Evolutionary conservation across 352 stramenopile species (phyloP), one percentile per base, ranked within the genome.

Genomic region (Phytophthora fragariae): DNA sequence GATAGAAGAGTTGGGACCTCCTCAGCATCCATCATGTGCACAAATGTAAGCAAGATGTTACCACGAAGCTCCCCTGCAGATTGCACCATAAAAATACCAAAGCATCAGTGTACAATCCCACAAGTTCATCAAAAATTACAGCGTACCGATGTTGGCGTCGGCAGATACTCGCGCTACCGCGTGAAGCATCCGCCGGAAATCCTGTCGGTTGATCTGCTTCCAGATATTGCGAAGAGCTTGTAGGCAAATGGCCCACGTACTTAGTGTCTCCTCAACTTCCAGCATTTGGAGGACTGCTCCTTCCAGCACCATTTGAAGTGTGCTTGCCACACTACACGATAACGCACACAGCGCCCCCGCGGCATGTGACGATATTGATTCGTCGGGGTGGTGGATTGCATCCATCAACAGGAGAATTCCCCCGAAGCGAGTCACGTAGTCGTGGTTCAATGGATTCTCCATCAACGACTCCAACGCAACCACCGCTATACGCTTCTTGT

Each of bases 241-340:
- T 19, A 96, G 73, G 52, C 89, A 96, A 69, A 94, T 91, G 0
- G 79, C 85, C 90, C 89, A 96, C 3, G 90, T 92, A 41, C 77
- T 83, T 1, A 89, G 77, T 8, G 75, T 85, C 68, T 96, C 90
- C 52, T 95, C 88, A 1, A 96, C 88, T 59, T 97, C 89, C 17
- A 97, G 76, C 88, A 97, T 95, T 68, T 97, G 89, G 46, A 96
- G 69, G 24, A 97, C 90, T n/a, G 88, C 89, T 60, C 90, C 90
- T 75, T 97, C 90, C 3, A 97, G 73, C 27, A 97, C 89, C 89
- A 96, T 93, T 68, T 96, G 90, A 2, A 97, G 75, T 15, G 88
- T 91, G 37, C 85, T 95, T 10, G 88, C 86, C 10, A 95, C 83
- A 57, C 84, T 93, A 29, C 80, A 80, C 3, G 89, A 95, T n/a